phyloP scores from a whole-genome alignment of 176 grass and related monocot genomes.

The Carex kokanica region DNA sequence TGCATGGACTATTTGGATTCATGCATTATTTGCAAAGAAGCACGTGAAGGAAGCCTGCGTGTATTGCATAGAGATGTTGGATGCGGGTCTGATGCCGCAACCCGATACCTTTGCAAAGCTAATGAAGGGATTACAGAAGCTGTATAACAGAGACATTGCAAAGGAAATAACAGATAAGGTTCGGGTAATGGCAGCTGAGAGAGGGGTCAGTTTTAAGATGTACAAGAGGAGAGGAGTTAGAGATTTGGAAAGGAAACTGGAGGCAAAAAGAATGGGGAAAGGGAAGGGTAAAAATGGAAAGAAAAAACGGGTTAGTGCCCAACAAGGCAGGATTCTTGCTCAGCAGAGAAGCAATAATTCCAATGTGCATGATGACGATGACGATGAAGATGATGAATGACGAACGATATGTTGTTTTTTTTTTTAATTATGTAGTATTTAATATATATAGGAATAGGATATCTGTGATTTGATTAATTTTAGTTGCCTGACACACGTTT shows the following conservation, averaged over 20 bases:
- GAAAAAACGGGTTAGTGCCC: conserved; percentile 21
- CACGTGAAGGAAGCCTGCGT: conserved; percentile 78
- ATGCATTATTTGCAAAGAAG: conserved; percentile 64
- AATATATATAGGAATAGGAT: background rate
- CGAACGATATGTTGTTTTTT: background rate
- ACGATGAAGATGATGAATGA: background rate
- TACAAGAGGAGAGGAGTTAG: conserved; percentile 90
- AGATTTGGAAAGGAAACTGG: conserved; percentile 65
- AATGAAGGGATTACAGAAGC: conserved; percentile 85
- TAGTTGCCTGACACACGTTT: background rate
- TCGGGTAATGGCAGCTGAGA: conserved; percentile 81
- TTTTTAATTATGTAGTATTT: background rate
- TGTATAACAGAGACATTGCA: conserved; percentile 81
- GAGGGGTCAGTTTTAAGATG: conserved; percentile 82
- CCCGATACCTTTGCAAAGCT: conserved; percentile 80
- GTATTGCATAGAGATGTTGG: conserved; percentile 94
- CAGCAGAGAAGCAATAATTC: conserved; percentile 1
- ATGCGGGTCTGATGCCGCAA: conserved; percentile 81
- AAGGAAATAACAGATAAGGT: conserved; percentile 91
- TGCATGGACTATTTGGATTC: conserved; percentile 95
- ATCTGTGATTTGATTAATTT: background rate
- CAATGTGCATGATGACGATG: background rate
- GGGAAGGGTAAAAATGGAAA: conserved; percentile 29
- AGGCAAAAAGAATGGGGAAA: conserved; percentile 49
- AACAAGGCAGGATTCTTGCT: conserved; percentile 21